Conservation (phyloP, 306 rosid species). For the Cicer yamashitae region DNA sequence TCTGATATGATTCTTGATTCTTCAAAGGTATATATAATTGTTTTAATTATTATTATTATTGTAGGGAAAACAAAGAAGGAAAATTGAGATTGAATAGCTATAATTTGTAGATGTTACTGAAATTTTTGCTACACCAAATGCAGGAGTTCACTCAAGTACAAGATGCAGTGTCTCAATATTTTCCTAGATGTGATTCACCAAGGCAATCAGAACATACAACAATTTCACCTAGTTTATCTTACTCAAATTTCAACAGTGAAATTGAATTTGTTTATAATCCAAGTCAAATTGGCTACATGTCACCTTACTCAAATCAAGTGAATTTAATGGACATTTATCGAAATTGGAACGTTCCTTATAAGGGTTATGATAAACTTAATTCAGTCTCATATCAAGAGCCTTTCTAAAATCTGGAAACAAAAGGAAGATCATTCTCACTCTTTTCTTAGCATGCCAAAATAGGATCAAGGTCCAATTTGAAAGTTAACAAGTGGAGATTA, state of each 20-base stretch:
- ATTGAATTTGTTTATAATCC: conserved; percentile 52
- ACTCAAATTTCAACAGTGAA: conserved; percentile 64
- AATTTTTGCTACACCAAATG: conserved; percentile 37
- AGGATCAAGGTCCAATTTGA: conserved; percentile 47
- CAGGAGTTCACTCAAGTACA: conserved; percentile 73
- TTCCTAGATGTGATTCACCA: conserved; percentile 50
- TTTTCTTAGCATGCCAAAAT: conserved; percentile 44
- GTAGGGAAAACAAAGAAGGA: neutral
- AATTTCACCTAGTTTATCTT: conserved; percentile 66
- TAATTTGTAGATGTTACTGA: conserved; percentile 29
- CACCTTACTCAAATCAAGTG: conserved; percentile 57
- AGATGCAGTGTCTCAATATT: conserved; percentile 52
- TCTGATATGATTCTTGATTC: conserved; percentile 84
- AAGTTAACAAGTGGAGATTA: conserved; percentile 48
- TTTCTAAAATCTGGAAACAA: conserved; percentile 60
- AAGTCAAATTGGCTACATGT: conserved; percentile 55
- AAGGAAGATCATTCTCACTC: conserved; percentile 37
- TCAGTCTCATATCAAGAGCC: conserved; percentile 52
- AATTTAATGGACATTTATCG: conserved; percentile 59
- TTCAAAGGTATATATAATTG: conserved; percentile 60
- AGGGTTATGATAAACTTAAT: conserved; percentile 57
- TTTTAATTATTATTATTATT: neutral
- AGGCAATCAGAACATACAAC: conserved; percentile 59
- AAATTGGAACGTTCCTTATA: conserved; percentile 59
- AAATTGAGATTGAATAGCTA: conserved; percentile 13